Evolutionary conservation across 169 alveolate genomes (phyloP), one percentile per base, ranked within the genome.

Genomic region (Eimeria praecox): DNA sequence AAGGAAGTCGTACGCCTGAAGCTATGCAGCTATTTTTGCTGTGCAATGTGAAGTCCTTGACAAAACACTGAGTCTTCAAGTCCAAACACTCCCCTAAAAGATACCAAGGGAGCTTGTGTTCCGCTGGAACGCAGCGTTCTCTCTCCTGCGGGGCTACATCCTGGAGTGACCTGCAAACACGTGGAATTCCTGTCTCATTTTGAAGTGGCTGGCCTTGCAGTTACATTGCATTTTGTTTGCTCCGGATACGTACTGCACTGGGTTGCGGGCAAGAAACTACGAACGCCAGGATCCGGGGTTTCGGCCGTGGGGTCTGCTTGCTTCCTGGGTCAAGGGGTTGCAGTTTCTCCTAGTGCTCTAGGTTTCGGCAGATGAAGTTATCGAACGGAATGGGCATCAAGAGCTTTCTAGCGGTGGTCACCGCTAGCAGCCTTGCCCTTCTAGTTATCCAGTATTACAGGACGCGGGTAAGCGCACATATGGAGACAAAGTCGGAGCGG

Each of bases 401-500:
- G 69, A 78, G 89, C 69, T 78, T 78, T 69, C 89, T 78, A 42
- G 62, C 89, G 89, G 62, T 49, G 10, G 38, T 78, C 2, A 30
- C 89, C 89, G 89, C 66, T 14, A 49, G 89, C 59, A 78, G 89
- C 89, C 66, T 78, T 5, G 62, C 89, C 66, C 54, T 78, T 18
- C 38, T 78, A 42, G 89, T 78, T n/a, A 42, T 78, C 18, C 46
- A 78, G 66, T 78, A 78, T 38, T 78, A 49, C 89, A 78, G 66
- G 38, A 78, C 89, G 2, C 56, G 89, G 62, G 89, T 49, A 27
- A 46, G 89, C 62, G 69, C 59, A 20, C 89, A 16, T 12, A 22
- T n/a, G 54, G 16, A 44, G 69, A 9, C 33, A 24, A 42, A 22
- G 54, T 6, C 40, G 56, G n/a, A n/a, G n/a, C n/a, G n/a, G n/a